These are phyloP conservation scores for Tolypocladium endophyticum DNA, from an alignment of 2,329 filamentous ascomycete species.

Conservation along the genomic window DNA sequence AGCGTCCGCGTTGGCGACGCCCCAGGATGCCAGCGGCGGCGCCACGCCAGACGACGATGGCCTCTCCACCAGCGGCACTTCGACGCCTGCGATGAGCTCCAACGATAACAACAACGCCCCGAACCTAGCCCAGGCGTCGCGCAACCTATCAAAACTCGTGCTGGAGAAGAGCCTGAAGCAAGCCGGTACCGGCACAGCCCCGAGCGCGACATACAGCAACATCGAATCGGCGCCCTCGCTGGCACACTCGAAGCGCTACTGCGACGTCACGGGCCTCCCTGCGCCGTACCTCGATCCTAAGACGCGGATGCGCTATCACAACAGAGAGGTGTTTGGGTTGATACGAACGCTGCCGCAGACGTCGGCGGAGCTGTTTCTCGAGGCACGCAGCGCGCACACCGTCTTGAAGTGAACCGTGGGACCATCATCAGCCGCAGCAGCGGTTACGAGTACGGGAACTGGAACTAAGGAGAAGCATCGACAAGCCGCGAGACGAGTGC, in stretches of 20 bases:
- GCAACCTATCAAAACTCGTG: slow-evolving; percentile 77
- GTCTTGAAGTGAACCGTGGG: slow-evolving; percentile 61
- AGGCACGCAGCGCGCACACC: slow-evolving; percentile 83
- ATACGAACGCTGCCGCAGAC: slow-evolving; percentile 74
- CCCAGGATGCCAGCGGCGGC: slow-evolving; percentile 65
- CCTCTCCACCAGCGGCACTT: slow-evolving; percentile 45
- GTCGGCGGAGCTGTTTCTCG: slow-evolving; percentile 77
- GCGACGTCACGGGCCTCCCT: slow-evolving; percentile 89
- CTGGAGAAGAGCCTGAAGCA: slow-evolving; percentile 65
- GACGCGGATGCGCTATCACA: slow-evolving; percentile 83
- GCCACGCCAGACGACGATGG: slow-evolving; percentile 53
- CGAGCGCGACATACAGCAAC: slow-evolving; percentile 83
- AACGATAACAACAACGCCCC: slow-evolving; percentile 35
- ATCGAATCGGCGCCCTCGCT: slow-evolving; percentile 90
- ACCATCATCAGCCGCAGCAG: neutral
- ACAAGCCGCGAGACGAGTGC: neutral
- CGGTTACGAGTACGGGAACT: neutral
- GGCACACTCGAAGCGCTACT: slow-evolving; percentile 78
- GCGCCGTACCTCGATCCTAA: slow-evolving; percentile 92
- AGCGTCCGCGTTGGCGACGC: slow-evolving; percentile 73
- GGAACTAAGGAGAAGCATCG: neutral
- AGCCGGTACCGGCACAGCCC: slow-evolving; percentile 33
- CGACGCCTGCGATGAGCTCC: slow-evolving; percentile 39
- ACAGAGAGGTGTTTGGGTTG: slow-evolving; percentile 81
- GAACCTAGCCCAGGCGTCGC: slow-evolving; percentile 82